A percentile compares a stretch with the other conserved stretches of the same genome.
phyloP scores from a whole-genome alignment of 495 filamentous ascomycete species.

The Lasiosphaeris hirsuta region DNA sequence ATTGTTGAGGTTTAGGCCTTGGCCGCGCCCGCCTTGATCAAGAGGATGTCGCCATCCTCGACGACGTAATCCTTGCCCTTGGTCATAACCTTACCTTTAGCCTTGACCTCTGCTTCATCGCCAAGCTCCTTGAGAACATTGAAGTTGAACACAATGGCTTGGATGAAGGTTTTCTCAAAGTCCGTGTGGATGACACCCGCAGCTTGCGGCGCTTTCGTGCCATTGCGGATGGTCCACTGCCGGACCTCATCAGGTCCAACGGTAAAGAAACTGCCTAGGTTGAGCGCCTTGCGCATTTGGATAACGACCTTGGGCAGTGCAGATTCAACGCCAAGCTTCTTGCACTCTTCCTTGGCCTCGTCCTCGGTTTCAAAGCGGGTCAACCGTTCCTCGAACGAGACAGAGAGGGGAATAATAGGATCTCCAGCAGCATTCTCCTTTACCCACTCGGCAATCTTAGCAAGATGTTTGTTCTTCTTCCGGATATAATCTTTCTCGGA shows the following conservation, averaged over 20 bases:
- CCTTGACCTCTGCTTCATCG: slow-evolving; percentile 83
- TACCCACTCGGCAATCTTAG: slow-evolving; percentile 90
- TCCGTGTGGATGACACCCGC: slow-evolving; percentile 98
- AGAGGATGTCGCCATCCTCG: slow-evolving; percentile 70
- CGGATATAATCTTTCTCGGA: slow-evolving; percentile 96
- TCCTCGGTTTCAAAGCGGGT: slow-evolving; percentile 71
- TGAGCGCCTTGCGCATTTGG: slow-evolving; percentile 90
- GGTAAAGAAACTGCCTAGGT: slow-evolving; percentile 94
- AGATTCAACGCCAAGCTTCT: slow-evolving; percentile 81
- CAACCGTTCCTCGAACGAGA: slow-evolving; percentile 88
- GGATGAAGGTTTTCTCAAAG: slow-evolving; percentile 99
- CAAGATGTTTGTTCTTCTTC: slow-evolving; percentile 98
- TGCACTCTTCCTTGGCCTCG: slow-evolving; percentile 84
- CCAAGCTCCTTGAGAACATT: slow-evolving; percentile 73
- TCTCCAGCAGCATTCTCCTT: slow-evolving; percentile 84
- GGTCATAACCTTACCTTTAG: slow-evolving; percentile 93
- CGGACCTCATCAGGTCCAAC: slow-evolving; percentile 94
- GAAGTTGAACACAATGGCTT: slow-evolving; percentile 90
- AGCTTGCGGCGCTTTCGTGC: slow-evolving; percentile 93
- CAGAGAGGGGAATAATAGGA: slow-evolving; percentile 88
- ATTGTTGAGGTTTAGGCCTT: slow-evolving; percentile 54
- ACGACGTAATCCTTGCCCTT: slow-evolving; percentile 98
- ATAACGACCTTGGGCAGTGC: slow-evolving; percentile 88
- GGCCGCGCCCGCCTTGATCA: slow-evolving; percentile 95
- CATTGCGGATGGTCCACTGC: slow-evolving; percentile 97